Evolutionary conservation across 805 yeast genomes (phyloP), one percentile per base, ranked within the genome.

Genomic region (Metschnikowia matae): DNA sequence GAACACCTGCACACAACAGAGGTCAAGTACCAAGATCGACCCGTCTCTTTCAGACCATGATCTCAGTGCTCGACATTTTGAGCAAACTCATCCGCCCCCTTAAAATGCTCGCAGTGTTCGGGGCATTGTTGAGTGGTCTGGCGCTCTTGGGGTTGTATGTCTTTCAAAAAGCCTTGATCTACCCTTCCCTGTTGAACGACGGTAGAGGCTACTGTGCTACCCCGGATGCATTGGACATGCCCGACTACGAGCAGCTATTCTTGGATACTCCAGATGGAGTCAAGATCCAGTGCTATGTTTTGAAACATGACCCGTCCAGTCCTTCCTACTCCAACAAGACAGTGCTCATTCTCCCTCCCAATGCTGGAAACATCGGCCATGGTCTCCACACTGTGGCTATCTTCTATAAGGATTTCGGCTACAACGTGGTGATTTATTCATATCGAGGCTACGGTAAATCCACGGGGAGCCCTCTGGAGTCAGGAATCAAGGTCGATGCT

Each of bases 291-390:
- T 78, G 88, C 21, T 92, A 73, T 63, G 70, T 80, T 45, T 69
- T 89, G 49, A 69, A 77, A 17, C 85, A 83, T 23, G 80, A 81
- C 51, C 57, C 63, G 4, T 56, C 58, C 11, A 52, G 61, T 3
- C 59, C 71, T 3, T 55, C 50, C 18, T 79, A 82, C 50, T 66
- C 76, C 32, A 74, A 79, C 54, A 87, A 85, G 56, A 88, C 97
- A 0, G 78, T 92, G 10, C 61, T 94, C 23, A 77, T 94, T 18
- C 74, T 91, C 46, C 83, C 90, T 44, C 98, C 98, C 4, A 92
- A 92, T 67, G 97, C 97, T 1, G 98, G 98, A 4, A 92, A 94
- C 65, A 92, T 92, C 55, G 98, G 98, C 15, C 89, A 89, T 62
- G 84, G 87, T 29, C 70, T 92, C 44, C 96, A 97, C 1, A 80